A percentile compares a stretch with the other conserved stretches of the same genome.
Conservation (phyloP, 2,329 filamentous ascomycete species). For the Xylariaceae sp. region DNA sequence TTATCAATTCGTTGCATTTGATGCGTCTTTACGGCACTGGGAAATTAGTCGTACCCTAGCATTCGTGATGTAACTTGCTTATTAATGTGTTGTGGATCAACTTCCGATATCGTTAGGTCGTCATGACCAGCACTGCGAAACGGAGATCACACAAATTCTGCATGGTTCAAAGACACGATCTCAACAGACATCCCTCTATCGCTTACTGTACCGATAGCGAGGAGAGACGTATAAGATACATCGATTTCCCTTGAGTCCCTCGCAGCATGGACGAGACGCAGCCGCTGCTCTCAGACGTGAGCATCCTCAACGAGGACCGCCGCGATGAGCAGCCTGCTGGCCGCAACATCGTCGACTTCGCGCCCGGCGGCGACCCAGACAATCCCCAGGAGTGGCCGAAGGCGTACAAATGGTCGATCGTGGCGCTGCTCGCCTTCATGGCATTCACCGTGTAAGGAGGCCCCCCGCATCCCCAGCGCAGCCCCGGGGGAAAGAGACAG, state of each 20-base stretch:
- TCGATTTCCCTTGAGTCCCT: background rate
- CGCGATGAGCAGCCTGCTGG: conserved; percentile 7
- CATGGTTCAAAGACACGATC: no score
- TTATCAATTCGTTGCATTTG: no score
- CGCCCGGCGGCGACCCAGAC: conserved; percentile 37
- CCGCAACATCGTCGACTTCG: conserved; percentile 32
- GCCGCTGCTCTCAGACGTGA: conserved; percentile 22
- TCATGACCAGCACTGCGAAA: no score
- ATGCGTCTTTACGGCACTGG: no score
- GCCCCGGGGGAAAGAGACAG: background rate
- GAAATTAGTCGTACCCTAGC: no score
- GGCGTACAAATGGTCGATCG: conserved; percentile 45
- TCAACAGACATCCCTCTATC: no score
- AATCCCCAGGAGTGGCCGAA: conserved; percentile 48
- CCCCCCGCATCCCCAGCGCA: no score
- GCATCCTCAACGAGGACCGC: conserved; percentile 12
- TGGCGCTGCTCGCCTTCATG: conserved; percentile 44
- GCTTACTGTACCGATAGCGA: no score
- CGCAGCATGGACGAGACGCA: conserved; percentile 27
- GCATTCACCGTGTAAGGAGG: conserved; percentile 48
- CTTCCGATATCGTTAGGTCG: no score
- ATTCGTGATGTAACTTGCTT: no score
- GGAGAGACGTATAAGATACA: background rate
- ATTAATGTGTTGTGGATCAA: no score
- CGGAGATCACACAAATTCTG: no score